These are phyloP conservation scores for Claviceps africana DNA, from an alignment of 2,329 filamentous ascomycete genomes.

Conservation along the genomic window DNA sequence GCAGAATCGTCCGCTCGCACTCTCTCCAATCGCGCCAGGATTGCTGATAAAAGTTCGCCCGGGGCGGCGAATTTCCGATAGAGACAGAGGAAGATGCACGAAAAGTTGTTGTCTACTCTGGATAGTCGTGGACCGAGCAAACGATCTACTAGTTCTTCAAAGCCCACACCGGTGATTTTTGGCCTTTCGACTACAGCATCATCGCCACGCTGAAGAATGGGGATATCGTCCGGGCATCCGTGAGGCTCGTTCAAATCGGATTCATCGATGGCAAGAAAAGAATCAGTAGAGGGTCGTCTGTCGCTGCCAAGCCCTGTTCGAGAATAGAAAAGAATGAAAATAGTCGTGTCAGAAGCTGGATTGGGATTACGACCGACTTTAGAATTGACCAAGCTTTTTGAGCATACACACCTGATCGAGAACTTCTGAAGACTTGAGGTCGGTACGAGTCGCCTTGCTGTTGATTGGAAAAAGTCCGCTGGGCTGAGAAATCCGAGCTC, in stretches of 20 bases:
- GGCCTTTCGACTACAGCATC: conserved; percentile 40
- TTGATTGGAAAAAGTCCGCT: conserved; percentile 38
- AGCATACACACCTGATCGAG: conserved; percentile 14
- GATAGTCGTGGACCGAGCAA: conserved; percentile 70
- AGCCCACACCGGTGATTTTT: conserved; percentile 39
- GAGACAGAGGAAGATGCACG: conserved; percentile 75
- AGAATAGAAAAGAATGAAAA: not conserved
- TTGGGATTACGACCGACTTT: not conserved
- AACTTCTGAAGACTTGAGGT: conserved; percentile 18
- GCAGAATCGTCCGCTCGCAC: conserved; percentile 52
- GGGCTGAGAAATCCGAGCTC: conserved; percentile 54
- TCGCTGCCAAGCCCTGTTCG: conserved; percentile 39
- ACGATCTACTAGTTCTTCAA: conserved; percentile 73
- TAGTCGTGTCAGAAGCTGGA: not conserved
- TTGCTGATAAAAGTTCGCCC: conserved; percentile 59
- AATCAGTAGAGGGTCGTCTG: conserved; percentile 29
- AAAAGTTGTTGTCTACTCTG: conserved; percentile 79
- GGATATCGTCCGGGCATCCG: conserved; percentile 51
- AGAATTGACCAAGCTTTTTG: not conserved
- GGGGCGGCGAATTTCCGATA: conserved; percentile 91
- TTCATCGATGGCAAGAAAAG: conserved; percentile 56
- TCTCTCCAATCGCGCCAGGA: conserved; percentile 62
- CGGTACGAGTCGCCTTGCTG: conserved; percentile 25
- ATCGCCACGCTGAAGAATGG: conserved; percentile 52
- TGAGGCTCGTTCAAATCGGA: conserved; percentile 50